phyloP scores from a whole-genome alignment of 2,329 filamentous ascomycete genomes.

The Colletotrichum orchidophilum region DNA sequence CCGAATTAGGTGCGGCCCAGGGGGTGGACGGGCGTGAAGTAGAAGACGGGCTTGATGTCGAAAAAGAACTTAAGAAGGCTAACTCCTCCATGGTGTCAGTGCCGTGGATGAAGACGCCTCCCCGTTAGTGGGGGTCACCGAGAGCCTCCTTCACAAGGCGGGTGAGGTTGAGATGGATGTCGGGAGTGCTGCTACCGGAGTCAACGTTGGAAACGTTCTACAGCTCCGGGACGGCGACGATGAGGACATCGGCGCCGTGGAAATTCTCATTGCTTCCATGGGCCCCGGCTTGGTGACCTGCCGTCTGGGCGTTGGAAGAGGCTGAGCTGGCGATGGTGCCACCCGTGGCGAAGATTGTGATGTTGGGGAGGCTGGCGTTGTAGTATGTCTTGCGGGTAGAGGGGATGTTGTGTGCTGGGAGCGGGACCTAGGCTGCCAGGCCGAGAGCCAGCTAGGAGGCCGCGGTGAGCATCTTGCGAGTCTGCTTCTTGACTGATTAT shows the following conservation, averaged over 20 bases:
- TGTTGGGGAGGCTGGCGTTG: slow-evolving; percentile 60
- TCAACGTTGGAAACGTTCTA: slow-evolving; percentile 62
- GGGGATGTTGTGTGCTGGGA: slow-evolving; percentile 7
- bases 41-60: slow-evolving; percentile 68
- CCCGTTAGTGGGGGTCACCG: slow-evolving; percentile 51
- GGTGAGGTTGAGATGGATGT: slow-evolving; percentile 57
- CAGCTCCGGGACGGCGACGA: slow-evolving; percentile 64
- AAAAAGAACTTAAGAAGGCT: slow-evolving; percentile 71
- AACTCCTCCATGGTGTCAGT: slow-evolving; percentile 73
- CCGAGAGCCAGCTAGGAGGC: slow-evolving; percentile 22
- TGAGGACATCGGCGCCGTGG: slow-evolving; percentile 60
- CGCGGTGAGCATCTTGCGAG: slow-evolving; percentile 8
- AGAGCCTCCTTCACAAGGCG: slow-evolving; percentile 59
- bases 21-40: slow-evolving; percentile 61
- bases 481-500: slow-evolving; percentile 14
- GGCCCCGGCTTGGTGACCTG: slow-evolving; percentile 52
- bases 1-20: slow-evolving; percentile 56
- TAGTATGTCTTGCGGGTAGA: slow-evolving; percentile 29
- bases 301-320: slow-evolving; percentile 55
- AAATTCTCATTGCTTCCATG: no score
- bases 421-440: slow-evolving; percentile 21
- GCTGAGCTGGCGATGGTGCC: slow-evolving; percentile 68
- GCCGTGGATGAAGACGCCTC: slow-evolving; percentile 70
- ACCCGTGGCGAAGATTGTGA: slow-evolving; percentile 66
- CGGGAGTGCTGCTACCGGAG: slow-evolving; percentile 57